These are phyloP conservation scores for Phoma sp. DNA, from an alignment of 2,329 filamentous ascomycete species.

Conservation along the genomic window DNA sequence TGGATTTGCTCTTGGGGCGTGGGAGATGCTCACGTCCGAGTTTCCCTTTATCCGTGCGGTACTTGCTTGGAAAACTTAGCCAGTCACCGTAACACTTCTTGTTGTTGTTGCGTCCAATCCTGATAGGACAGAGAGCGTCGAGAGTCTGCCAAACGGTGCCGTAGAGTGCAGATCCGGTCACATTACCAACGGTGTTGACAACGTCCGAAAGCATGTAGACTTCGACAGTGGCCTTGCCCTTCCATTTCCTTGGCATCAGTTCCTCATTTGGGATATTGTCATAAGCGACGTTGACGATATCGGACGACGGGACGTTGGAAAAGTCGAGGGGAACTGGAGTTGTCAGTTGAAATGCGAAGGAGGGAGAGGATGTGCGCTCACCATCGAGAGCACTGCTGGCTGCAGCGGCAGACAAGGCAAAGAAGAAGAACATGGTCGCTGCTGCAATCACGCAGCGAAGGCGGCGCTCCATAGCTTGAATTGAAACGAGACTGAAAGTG, in stretches of 20 bases:
- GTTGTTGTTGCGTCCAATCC: not conserved
- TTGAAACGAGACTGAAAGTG: not conserved
- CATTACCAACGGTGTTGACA: not conserved
- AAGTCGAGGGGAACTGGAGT: not conserved
- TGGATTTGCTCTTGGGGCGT: not conserved
- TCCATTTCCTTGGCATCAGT: not conserved
- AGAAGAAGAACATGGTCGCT: not conserved
- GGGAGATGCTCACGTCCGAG: not conserved
- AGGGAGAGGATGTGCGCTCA: not conserved
- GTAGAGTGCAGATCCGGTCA: conserved; percentile 1
- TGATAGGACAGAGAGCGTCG: not conserved
- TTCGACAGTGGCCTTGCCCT: not conserved
- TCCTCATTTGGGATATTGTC: not conserved
- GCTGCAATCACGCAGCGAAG: not conserved
- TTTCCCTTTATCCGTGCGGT: not conserved
- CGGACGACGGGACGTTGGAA: not conserved
- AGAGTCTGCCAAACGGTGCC: not conserved
- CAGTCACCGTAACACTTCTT: not conserved
- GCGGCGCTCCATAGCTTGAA: not conserved
- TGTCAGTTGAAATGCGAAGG: not conserved
- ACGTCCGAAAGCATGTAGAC: not conserved
- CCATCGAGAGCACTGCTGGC: not conserved
- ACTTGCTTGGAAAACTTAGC: not conserved
- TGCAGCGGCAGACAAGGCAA: not conserved
- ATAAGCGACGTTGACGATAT: not conserved